phyloP scores from a whole-genome alignment of 1,284 basidiomycete genomes.

The Ustilago tritici region DNA sequence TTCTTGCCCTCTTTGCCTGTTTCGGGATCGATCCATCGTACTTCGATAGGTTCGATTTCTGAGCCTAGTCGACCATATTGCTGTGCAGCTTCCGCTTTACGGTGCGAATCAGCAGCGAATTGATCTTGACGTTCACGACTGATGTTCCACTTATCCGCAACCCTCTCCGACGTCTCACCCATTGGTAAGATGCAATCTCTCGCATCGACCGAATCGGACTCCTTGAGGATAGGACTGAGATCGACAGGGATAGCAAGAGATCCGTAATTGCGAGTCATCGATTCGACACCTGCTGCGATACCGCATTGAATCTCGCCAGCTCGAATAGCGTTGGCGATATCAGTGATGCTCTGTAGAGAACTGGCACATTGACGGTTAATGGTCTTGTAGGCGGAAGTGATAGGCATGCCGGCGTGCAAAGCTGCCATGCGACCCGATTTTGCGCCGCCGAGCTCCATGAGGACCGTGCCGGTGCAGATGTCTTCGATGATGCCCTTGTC shows the following conservation, averaged over 20 bases:
- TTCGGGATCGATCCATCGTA: constrained; percentile 58
- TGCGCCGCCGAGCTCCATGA: constrained; percentile 71
- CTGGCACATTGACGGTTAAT: constrained; percentile 71
- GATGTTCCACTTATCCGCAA: constrained; percentile 62
- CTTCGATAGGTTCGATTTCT: constrained; percentile 66
- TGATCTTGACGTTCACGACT: constrained; percentile 58
- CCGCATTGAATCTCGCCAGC: constrained; percentile 62
- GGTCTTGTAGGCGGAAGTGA: constrained; percentile 53
- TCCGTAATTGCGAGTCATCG: constrained; percentile 68
- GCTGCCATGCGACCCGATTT: constrained; percentile 69
- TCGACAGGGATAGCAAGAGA: constrained; percentile 67
- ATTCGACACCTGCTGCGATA: constrained; percentile 66
- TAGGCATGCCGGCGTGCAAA: constrained; percentile 67
- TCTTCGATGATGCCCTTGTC: constrained; percentile 68
- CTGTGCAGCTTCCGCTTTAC: constrained; percentile 58
- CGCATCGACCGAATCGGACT: constrained; percentile 60
- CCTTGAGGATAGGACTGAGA: constrained; percentile 65
- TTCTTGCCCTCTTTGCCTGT: constrained; percentile 60
- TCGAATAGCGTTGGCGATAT: constrained; percentile 69
- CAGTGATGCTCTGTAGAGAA: constrained; percentile 69
- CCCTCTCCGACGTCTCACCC: constrained; percentile 65
- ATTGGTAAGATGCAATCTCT: constrained; percentile 69
- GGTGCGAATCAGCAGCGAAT: constrained; percentile 62
- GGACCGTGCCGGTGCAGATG: constrained; percentile 69
- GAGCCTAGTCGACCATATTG: constrained; percentile 56